A percentile compares a stretch with the other conserved stretches of the same genome.
phyloP scores from a whole-genome alignment of 345 rosid species.

The Bruguiera sexangula region DNA sequence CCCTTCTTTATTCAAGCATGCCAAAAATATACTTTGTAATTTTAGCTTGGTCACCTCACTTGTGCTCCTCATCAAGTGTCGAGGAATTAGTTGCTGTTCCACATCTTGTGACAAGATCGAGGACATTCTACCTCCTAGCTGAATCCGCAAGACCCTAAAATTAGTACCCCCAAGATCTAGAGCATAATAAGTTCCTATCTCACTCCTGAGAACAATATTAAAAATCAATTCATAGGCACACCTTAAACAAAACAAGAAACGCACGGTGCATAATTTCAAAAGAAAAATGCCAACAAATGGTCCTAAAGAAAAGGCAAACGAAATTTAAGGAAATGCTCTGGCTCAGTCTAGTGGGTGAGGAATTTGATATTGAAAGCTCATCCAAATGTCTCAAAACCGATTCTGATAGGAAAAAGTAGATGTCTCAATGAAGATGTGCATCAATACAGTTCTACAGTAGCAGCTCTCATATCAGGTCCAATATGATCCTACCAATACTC shows the following conservation, averaged over 20 bases:
- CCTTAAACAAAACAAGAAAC: constrained; percentile 7
- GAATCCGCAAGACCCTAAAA: constrained; percentile 79
- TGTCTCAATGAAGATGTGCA: too few species aligned
- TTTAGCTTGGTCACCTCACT: constrained; percentile 55
- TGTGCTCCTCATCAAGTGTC: constrained; percentile 59
- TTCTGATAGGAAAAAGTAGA: too few species aligned
- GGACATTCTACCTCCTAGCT: constrained; percentile 72
- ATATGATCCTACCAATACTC: too few species aligned
- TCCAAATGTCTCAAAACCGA: too few species aligned
- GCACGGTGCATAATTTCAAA: neutral
- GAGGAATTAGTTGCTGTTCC: constrained; percentile 63
- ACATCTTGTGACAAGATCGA: constrained; percentile 54
- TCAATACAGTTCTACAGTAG: too few species aligned
- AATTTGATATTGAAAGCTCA: neutral
- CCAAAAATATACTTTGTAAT: neutral
- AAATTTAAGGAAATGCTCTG: neutral
- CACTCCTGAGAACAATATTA: constrained; percentile 58
- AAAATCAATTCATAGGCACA: constrained; percentile 20
- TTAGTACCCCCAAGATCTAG: constrained; percentile 90
- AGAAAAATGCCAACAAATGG: neutral
- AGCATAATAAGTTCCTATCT: constrained; percentile 80
- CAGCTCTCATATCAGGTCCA: too few species aligned
- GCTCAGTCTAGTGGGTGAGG: neutral
- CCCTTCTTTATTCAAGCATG: neutral
- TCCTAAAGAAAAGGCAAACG: neutral